phyloP scores from a whole-genome alignment of 371 early-diverging fungal genomes.

The Mucor velutinosus region DNA sequence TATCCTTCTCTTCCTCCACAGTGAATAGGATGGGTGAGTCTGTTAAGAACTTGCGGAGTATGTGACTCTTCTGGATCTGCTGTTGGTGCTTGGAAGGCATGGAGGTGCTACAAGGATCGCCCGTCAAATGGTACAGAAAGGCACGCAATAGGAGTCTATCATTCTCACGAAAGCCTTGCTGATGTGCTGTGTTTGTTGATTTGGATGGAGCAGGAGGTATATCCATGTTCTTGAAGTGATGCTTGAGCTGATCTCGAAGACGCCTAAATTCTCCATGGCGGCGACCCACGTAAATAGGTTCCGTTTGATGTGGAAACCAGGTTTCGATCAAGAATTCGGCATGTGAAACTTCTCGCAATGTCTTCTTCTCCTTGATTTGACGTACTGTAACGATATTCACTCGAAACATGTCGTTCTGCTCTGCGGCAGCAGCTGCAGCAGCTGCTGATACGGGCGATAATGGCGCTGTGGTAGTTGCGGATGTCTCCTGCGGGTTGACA shows the following conservation, averaged over 20 bases:
- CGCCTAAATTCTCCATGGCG: constrained; percentile 42
- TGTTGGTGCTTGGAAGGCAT: constrained; percentile 10
- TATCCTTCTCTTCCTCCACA: constrained; percentile 48
- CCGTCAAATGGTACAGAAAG: constrained; percentile 44
- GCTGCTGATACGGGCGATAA: neutral
- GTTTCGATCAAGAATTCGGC: constrained; percentile 45
- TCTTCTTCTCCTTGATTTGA: constrained; percentile 21
- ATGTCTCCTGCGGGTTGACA: neutral
- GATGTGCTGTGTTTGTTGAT: constrained; percentile 8
- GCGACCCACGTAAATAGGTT: constrained; percentile 34
- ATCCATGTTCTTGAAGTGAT: constrained; percentile 23
- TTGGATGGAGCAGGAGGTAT: constrained; percentile 38
- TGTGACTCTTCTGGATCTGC: constrained; percentile 27
- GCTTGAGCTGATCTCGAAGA: constrained; percentile 31
- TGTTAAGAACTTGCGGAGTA: constrained; percentile 49
- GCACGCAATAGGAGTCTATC: constrained; percentile 57
- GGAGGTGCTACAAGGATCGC: neutral
- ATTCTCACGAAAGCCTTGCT: constrained; percentile 42
- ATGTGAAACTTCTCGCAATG: constrained; percentile 25
- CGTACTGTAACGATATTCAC: constrained; percentile 27
- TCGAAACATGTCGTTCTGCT: neutral
- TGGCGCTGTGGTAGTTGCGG: neutral
- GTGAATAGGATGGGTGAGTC: constrained; percentile 44
- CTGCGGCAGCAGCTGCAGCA: constrained; percentile 5
- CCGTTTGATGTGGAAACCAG: constrained; percentile 2